phyloP scores from a whole-genome alignment of 1,284 basidiomycete genomes.

The Ustilago xerochloae region DNA sequence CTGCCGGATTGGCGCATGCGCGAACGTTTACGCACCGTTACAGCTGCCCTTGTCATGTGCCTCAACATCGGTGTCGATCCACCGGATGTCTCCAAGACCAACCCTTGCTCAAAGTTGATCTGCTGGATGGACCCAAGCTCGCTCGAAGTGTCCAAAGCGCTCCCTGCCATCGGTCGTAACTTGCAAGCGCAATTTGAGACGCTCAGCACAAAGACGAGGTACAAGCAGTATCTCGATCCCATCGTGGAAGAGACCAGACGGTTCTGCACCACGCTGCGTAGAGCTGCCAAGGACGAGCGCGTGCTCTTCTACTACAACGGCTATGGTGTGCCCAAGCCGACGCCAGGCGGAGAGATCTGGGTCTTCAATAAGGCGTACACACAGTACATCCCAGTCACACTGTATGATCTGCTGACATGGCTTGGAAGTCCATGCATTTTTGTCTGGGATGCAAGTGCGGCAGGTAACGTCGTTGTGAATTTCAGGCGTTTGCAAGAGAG shows the following conservation, averaged over 20 bases:
- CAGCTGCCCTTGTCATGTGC: conserved; percentile 92
- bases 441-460: conserved; percentile 98
- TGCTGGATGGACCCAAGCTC: conserved; percentile 95
- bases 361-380: conserved; percentile 98
- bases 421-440: conserved; percentile 87
- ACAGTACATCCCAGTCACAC: conserved; percentile 95
- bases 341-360: conserved; percentile 96
- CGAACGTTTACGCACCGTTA: conserved; percentile 83
- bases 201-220: conserved; percentile 77
- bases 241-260: conserved; percentile 93
- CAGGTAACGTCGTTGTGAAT: conserved; percentile 90
- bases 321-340: conserved; percentile 96
- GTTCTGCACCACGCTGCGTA: conserved; percentile 85
- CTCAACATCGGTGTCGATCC: conserved; percentile 98
- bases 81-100: conserved; percentile 96
- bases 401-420: conserved; percentile 92
- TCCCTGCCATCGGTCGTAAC: conserved; percentile 82
- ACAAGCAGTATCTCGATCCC: conserved; percentile 82
- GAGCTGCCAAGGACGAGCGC: conserved; percentile 91
- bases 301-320: conserved; percentile 98
- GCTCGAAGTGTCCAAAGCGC: conserved; percentile 74
- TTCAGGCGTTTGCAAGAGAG: conserved; percentile 88
- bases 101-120: conserved; percentile 92
- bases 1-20: conserved; percentile 78
- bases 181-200: conserved; percentile 96